phyloP scores from a whole-genome alignment of 1,139 yeast species.

The Suhomyces panamericanus region DNA sequence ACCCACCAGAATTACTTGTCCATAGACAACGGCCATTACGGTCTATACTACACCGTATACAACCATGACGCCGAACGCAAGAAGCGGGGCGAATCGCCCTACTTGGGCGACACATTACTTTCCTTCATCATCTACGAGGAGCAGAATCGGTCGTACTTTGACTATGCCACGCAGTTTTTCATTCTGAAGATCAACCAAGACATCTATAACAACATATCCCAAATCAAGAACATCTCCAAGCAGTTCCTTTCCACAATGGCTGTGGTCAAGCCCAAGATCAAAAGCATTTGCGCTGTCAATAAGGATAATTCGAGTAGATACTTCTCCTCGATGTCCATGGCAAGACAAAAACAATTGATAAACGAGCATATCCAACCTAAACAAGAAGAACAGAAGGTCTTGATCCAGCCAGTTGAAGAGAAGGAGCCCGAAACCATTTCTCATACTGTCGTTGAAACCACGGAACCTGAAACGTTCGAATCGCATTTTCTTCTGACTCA shows the following conservation, averaged over 20 bases:
- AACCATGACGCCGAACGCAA: constrained; percentile 37
- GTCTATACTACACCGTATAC: constrained; percentile 45
- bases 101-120: constrained; percentile 14
- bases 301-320: background rate
- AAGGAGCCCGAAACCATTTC: background rate
- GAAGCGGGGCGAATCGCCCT: constrained; percentile 12
- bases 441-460: background rate
- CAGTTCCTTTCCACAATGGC: constrained; percentile 23
- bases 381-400: constrained; percentile 5
- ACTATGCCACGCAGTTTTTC: constrained; percentile 24
- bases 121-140: constrained; percentile 13
- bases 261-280: constrained; percentile 5
- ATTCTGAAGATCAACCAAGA: constrained; percentile 35
- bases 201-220: constrained; percentile 25
- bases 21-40: constrained; percentile 46
- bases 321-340: constrained; percentile 4
- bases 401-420: background rate
- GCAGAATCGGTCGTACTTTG: constrained; percentile 9
- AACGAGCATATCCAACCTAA: background rate
- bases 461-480: constrained; percentile 20
- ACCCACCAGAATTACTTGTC: constrained; percentile 28
- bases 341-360: constrained; percentile 5
- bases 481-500: constrained; percentile 26
- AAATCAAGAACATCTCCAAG: constrained; percentile 23
- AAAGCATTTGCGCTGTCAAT: background rate